These are phyloP conservation scores for Anastatica hierochuntica DNA, from an alignment of 345 rosid genomes.

Conservation along the genomic window DNA sequence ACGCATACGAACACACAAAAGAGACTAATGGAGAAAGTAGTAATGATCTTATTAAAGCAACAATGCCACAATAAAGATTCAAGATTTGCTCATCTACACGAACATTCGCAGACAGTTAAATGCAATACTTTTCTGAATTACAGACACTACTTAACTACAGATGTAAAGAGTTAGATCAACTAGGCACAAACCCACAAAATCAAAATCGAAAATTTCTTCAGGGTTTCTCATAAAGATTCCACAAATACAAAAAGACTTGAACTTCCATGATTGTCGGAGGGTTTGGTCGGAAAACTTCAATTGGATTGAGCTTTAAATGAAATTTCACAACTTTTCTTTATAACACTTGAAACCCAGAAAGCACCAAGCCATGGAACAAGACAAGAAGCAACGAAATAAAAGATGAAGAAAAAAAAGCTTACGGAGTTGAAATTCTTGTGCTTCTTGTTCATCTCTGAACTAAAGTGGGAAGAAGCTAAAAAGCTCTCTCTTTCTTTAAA, in stretches of 20 bases:
- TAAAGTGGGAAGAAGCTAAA: not conserved
- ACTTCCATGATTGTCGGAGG: not conserved
- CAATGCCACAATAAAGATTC: not conserved
- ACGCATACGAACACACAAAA: not conserved
- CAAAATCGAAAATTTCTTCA: too few species aligned
- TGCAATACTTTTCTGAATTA: too few species aligned
- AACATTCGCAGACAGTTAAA: too few species aligned
- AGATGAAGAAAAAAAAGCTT: constrained; percentile 1
- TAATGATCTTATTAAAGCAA: too few species aligned
- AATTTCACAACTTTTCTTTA: too few species aligned
- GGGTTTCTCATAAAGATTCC: too few species aligned
- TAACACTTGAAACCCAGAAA: constrained; percentile 9
- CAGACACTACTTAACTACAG: too few species aligned
- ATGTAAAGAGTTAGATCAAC: too few species aligned
- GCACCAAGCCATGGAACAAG: not conserved
- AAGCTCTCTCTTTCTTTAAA: not conserved
- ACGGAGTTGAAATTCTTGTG: constrained; percentile 23
- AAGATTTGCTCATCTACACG: not conserved
- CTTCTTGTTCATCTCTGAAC: constrained; percentile 18
- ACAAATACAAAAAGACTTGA: not conserved
- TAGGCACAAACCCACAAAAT: not conserved
- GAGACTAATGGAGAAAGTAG: not conserved
- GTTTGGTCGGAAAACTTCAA: not conserved
- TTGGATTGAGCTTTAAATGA: not conserved
- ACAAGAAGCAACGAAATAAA: not conserved